Percentiles rank a stretch among this genome's conserved stretches.
These are phyloP conservation scores for Cudoniella acicularis DNA, from an alignment of 495 filamentous ascomycete genomes.

Conservation along the genomic window DNA sequence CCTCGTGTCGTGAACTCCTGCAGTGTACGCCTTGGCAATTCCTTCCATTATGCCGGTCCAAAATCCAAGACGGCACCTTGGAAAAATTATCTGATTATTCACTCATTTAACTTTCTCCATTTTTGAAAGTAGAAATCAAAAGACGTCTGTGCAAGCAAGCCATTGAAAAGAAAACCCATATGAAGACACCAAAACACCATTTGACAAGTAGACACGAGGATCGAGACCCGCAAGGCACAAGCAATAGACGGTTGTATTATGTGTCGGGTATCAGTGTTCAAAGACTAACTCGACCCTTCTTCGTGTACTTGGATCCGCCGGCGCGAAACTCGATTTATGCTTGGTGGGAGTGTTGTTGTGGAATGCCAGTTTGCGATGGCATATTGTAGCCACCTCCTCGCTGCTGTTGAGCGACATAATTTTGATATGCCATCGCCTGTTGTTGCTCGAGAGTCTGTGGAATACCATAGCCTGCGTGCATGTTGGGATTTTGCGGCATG, in stretches of 20 bases:
- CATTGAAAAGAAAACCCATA: conserved; percentile 21
- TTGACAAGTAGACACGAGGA: conserved; percentile 18
- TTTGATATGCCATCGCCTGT: conserved; percentile 58
- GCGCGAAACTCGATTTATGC: conserved; percentile 32
- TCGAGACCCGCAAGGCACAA: conserved; percentile 27
- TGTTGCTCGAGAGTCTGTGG: conserved; percentile 42
- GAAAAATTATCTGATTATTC: conserved; percentile 23
- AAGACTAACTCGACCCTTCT: conserved; percentile 21
- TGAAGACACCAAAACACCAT: conserved; percentile 27
- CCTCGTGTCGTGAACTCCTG: neutral
- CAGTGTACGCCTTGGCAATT: neutral
- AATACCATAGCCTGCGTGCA: conserved; percentile 43
- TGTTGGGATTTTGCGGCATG: conserved; percentile 46
- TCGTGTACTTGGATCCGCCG: conserved; percentile 18
- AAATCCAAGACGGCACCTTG: neutral
- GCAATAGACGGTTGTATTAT: conserved; percentile 18
- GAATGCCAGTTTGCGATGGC: conserved; percentile 49
- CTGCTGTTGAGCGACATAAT: conserved; percentile 52
- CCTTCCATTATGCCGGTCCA: neutral
- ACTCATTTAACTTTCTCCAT: conserved; percentile 8
- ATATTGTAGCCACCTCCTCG: conserved; percentile 45
- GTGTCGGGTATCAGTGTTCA: conserved; percentile 28
- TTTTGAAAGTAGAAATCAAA: conserved; percentile 12
- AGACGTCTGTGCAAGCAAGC: conserved; percentile 15
- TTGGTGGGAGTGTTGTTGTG: conserved; percentile 52